Evolutionary conservation across 2,329 filamentous ascomycete species (phyloP), one percentile per base, ranked within the genome.

Genomic region (Coleophoma crateriformis): DNA sequence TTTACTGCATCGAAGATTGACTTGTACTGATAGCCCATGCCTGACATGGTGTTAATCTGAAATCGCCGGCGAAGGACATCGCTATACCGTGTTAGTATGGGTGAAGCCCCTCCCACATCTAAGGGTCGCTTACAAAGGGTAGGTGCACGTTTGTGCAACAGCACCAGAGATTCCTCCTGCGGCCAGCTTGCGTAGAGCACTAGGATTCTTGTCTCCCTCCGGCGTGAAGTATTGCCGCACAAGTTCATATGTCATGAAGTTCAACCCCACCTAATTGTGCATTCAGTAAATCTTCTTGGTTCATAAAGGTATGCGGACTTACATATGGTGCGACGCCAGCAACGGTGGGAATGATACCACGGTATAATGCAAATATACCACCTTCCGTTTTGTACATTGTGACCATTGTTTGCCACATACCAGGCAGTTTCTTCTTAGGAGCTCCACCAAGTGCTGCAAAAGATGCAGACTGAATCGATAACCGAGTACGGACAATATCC

Each of bases 41-140:
- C 94, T 44, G 88, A 90, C 94, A 99, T 99, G 48, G 94, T 96
- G 71, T 99, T 99, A 72, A 99, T 94, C 66, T 99, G 94, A 68
- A 99, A 99, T 46, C 94, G 82, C 52, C 94, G 84, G 33, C 94
- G 88, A 48, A 99, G 77, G 2, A 99, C 92, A 65, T 96, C 91
- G 66, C 89, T 94, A 53, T 44, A 10, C 13, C 46, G 6, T 27
- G 27, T 27, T 27, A 27, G 27, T 27, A 27, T 27, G 27, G 27
- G 8, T 7, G 27, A 27, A 27, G 8, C 7, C 8, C 27, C 27
- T 10, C 27, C 27, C 27, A 2, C 27, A 27, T 4, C 6, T 10
- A 27, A 27, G 27, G 27, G 27, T 27, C 8, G 73, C 88, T 79
- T 71, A 95, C 88, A 99, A 96, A 54, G 94, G 94, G 71, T 99